Evolutionary conservation across 1,284 basidiomycete species (phyloP).

Genomic region (Ustilago vetiveriae): DNA sequence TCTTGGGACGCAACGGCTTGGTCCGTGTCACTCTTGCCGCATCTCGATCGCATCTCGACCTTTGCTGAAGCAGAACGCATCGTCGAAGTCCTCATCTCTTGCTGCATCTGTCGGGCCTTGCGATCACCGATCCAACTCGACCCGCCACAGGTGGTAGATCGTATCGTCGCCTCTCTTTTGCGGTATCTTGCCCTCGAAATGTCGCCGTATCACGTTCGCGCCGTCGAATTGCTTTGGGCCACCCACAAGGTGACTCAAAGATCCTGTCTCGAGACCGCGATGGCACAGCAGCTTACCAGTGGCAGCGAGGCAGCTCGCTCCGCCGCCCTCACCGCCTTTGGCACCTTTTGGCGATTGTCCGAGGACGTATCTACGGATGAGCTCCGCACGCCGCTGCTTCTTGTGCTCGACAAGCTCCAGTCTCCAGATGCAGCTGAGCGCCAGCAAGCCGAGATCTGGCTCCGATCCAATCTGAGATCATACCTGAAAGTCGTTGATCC

Average conservation of each 20-base stretch:
- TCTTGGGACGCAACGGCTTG: constrained; percentile 32
- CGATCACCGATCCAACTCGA: constrained; percentile 26
- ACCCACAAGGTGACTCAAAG: constrained; percentile 31
- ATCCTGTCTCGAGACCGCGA: constrained; percentile 35
- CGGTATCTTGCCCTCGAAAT: constrained; percentile 77
- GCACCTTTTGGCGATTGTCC: constrained; percentile 87
- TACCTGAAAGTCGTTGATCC: constrained; percentile 56
- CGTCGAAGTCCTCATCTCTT: constrained; percentile 48
- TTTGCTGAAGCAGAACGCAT: constrained; percentile 51
- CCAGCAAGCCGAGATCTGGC: constrained; percentile 54
- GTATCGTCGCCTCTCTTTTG: constrained; percentile 72
- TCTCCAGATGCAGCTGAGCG: constrained; percentile 38
- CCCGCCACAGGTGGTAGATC: constrained; percentile 21
- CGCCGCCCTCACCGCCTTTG: constrained; percentile 84
- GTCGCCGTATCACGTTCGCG: constrained; percentile 81
- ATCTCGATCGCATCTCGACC: constrained; percentile 20
- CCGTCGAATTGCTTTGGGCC: constrained; percentile 85
- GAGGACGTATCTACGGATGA: constrained; percentile 71
- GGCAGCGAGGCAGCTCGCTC: constrained; percentile 6
- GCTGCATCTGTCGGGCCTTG: constrained; percentile 47
- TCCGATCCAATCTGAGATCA: constrained; percentile 49
- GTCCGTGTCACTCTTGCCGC: constrained; percentile 19
- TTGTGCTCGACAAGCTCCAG: constrained; percentile 80
- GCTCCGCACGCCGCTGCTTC: constrained; percentile 77
- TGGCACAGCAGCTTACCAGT: constrained; percentile 33